A percentile compares a stretch with the other conserved stretches of the same genome.
phyloP scores from a whole-genome alignment of 495 filamentous ascomycete species.

The Aspergillus kassunensis region DNA sequence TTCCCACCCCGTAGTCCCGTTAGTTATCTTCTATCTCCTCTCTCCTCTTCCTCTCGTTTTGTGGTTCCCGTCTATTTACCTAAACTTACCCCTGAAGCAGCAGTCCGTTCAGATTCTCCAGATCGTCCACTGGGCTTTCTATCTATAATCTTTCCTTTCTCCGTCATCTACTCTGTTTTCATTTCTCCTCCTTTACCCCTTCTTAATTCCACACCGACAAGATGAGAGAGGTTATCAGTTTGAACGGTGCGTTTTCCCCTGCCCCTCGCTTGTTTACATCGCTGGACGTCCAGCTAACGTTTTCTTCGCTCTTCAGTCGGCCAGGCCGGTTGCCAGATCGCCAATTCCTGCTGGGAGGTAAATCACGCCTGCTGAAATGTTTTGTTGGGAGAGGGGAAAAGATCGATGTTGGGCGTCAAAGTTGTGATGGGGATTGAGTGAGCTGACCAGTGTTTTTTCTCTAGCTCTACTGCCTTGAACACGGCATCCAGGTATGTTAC shows the following conservation, averaged over 20 bases:
- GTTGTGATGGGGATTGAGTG: conserved; percentile 2
- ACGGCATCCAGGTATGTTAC: conserved; percentile 89
- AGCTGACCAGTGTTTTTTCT: conserved; percentile 25
- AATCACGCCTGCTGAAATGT: conserved; percentile 3
- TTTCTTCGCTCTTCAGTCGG: conserved; percentile 61
- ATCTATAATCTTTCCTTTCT: conserved; percentile 13
- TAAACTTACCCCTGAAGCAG: conserved; percentile 33
- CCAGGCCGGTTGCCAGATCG: conserved; percentile 99
- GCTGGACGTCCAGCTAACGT: conserved; percentile 21
- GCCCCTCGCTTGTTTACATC: conserved; percentile 9
- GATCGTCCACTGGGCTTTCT: conserved; percentile 20
- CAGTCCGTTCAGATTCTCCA: conserved; percentile 27
- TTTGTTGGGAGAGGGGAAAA: background rate
- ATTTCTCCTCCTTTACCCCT: conserved; percentile 9
- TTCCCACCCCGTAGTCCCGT: conserved; percentile 8
- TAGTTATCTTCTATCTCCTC: no score
- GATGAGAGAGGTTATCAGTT: conserved; percentile 99
- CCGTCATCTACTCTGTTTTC: conserved; percentile 11
- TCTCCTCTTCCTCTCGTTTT: conserved; percentile 32
- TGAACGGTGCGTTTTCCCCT: conserved; percentile 76
- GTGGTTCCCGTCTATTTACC: conserved; percentile 26
- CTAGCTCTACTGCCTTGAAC: conserved; percentile 99
- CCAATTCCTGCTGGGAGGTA: conserved; percentile 99
- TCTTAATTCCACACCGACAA: conserved; percentile 41
- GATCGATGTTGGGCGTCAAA: background rate